Conservation (phyloP, 139 green algal genomes). For the Chlamydomonas schloesseri region DNA sequence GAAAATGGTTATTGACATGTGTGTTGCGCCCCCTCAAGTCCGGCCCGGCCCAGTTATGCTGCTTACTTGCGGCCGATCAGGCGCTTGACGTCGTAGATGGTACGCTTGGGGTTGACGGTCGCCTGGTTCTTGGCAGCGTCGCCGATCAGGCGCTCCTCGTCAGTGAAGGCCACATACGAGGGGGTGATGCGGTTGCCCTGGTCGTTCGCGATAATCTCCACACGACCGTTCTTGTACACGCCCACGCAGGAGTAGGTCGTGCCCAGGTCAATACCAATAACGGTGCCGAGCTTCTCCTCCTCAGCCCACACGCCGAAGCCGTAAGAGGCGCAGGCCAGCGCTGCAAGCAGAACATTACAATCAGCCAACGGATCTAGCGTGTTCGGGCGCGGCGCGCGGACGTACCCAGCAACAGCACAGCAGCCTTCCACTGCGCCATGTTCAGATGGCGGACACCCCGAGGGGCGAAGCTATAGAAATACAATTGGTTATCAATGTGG, state of each 20-base stretch:
- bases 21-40: neutral
- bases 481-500: too few species aligned
- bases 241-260: constrained; percentile 95
- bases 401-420: constrained; percentile 21
- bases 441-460: neutral
- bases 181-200: constrained; percentile 93
- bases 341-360: neutral
- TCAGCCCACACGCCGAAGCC: constrained; percentile 29
- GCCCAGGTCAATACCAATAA: constrained; percentile 87
- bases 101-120: constrained; percentile 95
- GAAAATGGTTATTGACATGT: neutral
- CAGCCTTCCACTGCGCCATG: constrained; percentile 43
- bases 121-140: constrained; percentile 96
- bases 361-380: neutral
- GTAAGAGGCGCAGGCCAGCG: constrained; percentile 31
- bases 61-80: constrained; percentile 85
- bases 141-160: constrained; percentile 93
- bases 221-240: constrained; percentile 96
- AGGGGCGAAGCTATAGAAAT: too few species aligned
- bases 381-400: neutral
- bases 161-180: constrained; percentile 96
- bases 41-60: neutral
- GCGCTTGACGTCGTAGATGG: constrained; percentile 97
- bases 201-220: constrained; percentile 97
- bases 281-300: constrained; percentile 8